Conservation (phyloP, 495 filamentous ascomycete species). For the Xylaria scruposa region DNA sequence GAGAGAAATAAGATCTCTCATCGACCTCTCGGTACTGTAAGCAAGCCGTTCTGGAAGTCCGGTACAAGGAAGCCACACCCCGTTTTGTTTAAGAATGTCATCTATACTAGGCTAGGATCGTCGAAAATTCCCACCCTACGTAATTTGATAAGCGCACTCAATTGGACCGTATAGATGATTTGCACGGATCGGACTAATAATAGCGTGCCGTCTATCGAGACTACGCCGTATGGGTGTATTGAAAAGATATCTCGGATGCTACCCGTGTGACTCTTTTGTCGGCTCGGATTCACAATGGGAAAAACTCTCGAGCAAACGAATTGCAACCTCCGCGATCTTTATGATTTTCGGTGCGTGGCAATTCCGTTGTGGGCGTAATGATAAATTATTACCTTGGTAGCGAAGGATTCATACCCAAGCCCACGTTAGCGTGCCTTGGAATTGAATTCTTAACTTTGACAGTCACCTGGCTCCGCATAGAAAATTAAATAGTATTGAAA, state of each 20-base stretch:
- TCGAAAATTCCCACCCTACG: conserved; percentile 10
- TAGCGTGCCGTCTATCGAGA: neutral
- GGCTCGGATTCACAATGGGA: neutral
- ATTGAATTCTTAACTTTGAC: neutral
- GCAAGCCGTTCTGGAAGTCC: conserved; percentile 9
- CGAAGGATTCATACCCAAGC: conserved; percentile 12
- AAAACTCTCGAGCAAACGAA: neutral
- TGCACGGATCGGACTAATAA: conserved; percentile 11
- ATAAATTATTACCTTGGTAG: conserved; percentile 1
- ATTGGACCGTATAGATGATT: conserved; percentile 14
- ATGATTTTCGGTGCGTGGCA: neutral
- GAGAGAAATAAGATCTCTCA: conserved; percentile 11
- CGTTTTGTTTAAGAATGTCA: conserved; percentile 3
- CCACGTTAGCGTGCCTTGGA: conserved; percentile 16
- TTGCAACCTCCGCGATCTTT: neutral
- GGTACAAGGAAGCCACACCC: conserved; percentile 3
- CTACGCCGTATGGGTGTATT: neutral
- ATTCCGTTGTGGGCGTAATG: neutral
- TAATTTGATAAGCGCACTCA: conserved; percentile 18
- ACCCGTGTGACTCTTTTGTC: neutral
- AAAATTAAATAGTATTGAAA: conserved; percentile 12
- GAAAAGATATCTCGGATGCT: neutral
- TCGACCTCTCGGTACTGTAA: conserved; percentile 19
- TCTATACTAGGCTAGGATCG: conserved; percentile 24
- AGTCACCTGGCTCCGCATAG: conserved; percentile 17